Base-by-base conservation (phyloP, 345 rosid species). In the Salix purpurea region DNA sequence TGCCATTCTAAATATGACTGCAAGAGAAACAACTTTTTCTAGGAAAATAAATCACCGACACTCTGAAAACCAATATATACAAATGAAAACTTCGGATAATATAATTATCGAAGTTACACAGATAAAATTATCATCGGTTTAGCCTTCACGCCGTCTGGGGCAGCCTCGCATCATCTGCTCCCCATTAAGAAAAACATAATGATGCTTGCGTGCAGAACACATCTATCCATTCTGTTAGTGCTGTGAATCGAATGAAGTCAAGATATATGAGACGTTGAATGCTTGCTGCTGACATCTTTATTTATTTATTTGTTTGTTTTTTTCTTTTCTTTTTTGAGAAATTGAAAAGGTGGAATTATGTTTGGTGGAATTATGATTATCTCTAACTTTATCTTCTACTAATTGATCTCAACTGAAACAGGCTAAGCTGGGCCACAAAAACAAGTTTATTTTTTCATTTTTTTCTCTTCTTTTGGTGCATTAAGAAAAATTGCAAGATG, bases 61-160 rank as follows among this genome's bases (percentile, higher is more conserved):
- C 26, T 32, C 36, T n/a, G 28, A 56, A 21, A 56, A 3, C 4
- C 62, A 9, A 21, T n/a, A n/a, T 8, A n/a, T n/a, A n/a, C 14
- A 1, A 2, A 1, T 8, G 62, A n/a, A n/a, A 8, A 56, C 26
- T 9, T 56, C 62, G 36, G 36, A 32, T 32, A 32, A 4, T 4
- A 32, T 32, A 32, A 32, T 32, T 32, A 32, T 32, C 9, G 89
- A 54, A 26, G 95, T 91, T 2, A 84, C 90, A 73, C 93, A 91
- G 2, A 91, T 71, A 37, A 87, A 91, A 46, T 82, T 80, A 5
- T 84, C 87, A 71, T 89, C 92, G 0, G 90, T 89, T 24, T 7
- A 58, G 1, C 88, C 90, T 9, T 2, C 44, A 40, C 12, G 44
- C 44, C 44, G 44, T 40, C 44, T 40, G 44, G 44, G 44, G 44